Conservation (phyloP, 139 green algal genomes). For the Ettlia oleoabundans region DNA sequence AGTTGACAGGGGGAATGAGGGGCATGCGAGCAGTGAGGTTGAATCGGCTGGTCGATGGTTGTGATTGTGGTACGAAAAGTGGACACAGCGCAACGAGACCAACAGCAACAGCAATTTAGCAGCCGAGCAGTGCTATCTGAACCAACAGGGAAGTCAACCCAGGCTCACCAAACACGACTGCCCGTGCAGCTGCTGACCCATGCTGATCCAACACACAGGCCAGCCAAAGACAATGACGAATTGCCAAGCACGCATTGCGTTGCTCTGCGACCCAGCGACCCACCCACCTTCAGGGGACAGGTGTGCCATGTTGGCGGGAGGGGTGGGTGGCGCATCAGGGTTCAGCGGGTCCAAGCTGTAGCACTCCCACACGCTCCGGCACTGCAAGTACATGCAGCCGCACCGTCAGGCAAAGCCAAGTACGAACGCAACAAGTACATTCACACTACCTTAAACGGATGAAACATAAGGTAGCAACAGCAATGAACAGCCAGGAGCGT, state of each 20-base stretch:
- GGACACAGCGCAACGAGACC: too few relatives aligned
- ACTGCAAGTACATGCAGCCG: not conserved
- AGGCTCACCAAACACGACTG: too few relatives aligned
- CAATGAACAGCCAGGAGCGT: too few relatives aligned
- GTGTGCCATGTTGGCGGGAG: slow-evolving; percentile 31
- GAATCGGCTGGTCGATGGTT: too few relatives aligned
- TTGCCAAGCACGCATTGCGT: too few relatives aligned
- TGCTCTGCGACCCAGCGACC: not conserved
- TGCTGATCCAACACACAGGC: too few relatives aligned
- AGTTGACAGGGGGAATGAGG: not conserved
- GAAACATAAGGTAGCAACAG: not conserved
- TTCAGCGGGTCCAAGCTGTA: slow-evolving; percentile 8
- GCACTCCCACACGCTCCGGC: slow-evolving; percentile 29
- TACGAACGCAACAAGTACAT: not conserved
- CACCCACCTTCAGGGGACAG: slow-evolving; percentile 39
- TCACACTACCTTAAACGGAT: not conserved
- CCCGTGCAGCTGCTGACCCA: too few relatives aligned
- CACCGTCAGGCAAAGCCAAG: not conserved
- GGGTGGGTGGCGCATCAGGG: slow-evolving; percentile 8
- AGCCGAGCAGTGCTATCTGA: too few relatives aligned
- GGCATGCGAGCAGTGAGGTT: not conserved
- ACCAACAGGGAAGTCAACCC: too few relatives aligned
- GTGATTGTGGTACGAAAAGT: too few relatives aligned
- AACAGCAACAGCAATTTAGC: too few relatives aligned
- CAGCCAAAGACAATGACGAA: too few relatives aligned